These are phyloP conservation scores for Salix viminalis DNA, from an alignment of 345 rosid species.

Conservation along the genomic window DNA sequence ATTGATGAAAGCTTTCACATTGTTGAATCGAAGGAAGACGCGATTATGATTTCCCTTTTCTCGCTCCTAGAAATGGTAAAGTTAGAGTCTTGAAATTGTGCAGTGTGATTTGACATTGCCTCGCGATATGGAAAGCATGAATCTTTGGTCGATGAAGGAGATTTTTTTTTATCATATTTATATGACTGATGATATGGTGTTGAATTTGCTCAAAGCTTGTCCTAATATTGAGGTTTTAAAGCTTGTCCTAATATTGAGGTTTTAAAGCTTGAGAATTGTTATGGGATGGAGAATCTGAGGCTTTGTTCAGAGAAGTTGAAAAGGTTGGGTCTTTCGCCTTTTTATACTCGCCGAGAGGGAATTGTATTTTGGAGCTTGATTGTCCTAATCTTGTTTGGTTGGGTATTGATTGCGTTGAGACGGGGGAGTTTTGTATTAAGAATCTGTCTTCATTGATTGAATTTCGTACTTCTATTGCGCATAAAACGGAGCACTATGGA, in stretches of 20 bases:
- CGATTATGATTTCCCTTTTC: constrained; percentile 5
- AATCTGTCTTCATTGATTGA: constrained; percentile 7
- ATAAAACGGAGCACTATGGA: neutral
- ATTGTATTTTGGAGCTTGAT: constrained; percentile 6
- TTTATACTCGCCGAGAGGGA: neutral
- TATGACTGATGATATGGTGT: neutral
- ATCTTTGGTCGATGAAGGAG: neutral
- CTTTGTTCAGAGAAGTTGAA: constrained; percentile 6
- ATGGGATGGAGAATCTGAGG: constrained; percentile 4
- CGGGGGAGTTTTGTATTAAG: neutral
- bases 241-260: neutral
- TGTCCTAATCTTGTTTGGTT: constrained; percentile 7
- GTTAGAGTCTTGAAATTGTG: neutral
- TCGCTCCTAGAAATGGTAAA: neutral
- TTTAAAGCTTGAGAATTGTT: constrained; percentile 2
- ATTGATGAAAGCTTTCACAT: neutral
- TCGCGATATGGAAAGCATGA: neutral
- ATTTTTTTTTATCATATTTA: neutral
- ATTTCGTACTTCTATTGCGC: neutral
- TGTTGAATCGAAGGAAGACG: neutral
- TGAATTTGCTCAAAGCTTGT: constrained; percentile 1
- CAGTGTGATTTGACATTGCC: constrained; percentile 2
- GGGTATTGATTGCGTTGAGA: neutral
- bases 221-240: constrained; percentile 5
- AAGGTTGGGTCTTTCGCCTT: neutral